Evolutionary conservation across 2,329 filamentous ascomycete species (phyloP), one percentile per base, ranked within the genome.

Genomic region (Clonostachys solani): DNA sequence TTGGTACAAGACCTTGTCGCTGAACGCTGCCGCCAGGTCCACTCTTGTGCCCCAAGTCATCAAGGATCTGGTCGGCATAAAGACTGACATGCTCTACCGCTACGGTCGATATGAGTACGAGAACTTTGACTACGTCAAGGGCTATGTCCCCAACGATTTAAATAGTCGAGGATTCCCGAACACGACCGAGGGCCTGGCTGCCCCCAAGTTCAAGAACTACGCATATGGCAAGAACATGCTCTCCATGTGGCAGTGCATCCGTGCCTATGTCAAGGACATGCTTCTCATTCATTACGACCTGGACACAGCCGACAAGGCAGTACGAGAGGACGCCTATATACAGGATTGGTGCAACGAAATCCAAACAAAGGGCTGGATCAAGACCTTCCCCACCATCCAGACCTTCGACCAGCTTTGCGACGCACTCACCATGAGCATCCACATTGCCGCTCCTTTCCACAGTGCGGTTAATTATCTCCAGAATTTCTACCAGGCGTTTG

Each of bases 391-490:
- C 1, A 57, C 52, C 3, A 66, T 76, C 50, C 59, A 55, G 29
- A 71, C 70, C 0, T 43, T 74, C 12, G 64, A 69, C 12, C 56
- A 65, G 17, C 61, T 78, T 1, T 57, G 65, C 37, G 69, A 77
- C 52, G 71, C 67, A 5, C 57, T 75, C 23, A 75, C 71, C 18
- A 77, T 78, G 74, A 73, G 71, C 58, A 76, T 77, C 49, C 73
- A 77, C 57, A 71, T 75, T 43, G 74, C 74, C 6, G 64, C 71
- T 3, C 72, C 75, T 0, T 71, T 72, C 50, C 73, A 78, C 56
- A 75, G 65, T 5, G 67, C 74, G 6, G 66, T 77, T 51, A 77
- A 78, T 57, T 78, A 78, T 53, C 61, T 77, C 0, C 74, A 77
- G 50, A 67, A 71, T 50, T 77, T 73, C 57, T 77, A 77, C 59